Evolutionary conservation across 768 basidiomycete genomes (phyloP).

Genomic region (Leccinum subtestaceum): DNA sequence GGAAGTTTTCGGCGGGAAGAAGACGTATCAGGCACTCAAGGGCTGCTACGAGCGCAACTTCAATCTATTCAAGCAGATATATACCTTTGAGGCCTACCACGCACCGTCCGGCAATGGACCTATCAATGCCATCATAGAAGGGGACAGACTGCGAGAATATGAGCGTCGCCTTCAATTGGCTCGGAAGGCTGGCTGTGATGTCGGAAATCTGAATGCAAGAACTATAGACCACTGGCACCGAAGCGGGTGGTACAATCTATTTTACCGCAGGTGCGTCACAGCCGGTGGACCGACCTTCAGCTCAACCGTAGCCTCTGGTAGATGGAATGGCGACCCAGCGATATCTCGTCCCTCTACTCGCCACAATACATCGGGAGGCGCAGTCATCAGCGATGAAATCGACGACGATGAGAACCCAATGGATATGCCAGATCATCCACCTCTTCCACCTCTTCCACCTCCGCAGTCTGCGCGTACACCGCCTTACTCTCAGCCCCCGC

Average conservation of each 20-base stretch:
- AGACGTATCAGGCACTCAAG: slow-evolving; percentile 81
- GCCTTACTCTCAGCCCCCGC: slow-evolving; percentile 20
- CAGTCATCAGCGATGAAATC: slow-evolving; percentile 42
- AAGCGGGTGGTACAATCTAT: slow-evolving; percentile 73
- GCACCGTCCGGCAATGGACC: slow-evolving; percentile 33
- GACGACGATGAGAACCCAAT: slow-evolving; percentile 51
- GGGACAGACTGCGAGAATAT: slow-evolving; percentile 66
- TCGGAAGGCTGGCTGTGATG: slow-evolving; percentile 62
- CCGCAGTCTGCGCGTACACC: slow-evolving; percentile 21
- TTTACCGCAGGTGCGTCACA: slow-evolving; percentile 55
- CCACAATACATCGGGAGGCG: slow-evolving; percentile 31
- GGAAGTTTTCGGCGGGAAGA: slow-evolving; percentile 71
- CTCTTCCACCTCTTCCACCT: slow-evolving; percentile 25
- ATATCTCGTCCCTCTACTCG: slow-evolving; percentile 48
- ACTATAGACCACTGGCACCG: slow-evolving; percentile 80
- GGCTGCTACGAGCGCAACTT: slow-evolving; percentile 85
- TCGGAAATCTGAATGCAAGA: slow-evolving; percentile 70
- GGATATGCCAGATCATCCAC: slow-evolving; percentile 38
- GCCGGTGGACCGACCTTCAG: not conserved
- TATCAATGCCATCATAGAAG: slow-evolving; percentile 47
- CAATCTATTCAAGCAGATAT: slow-evolving; percentile 81
- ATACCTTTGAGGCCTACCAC: slow-evolving; percentile 59
- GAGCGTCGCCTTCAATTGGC: slow-evolving; percentile 69
- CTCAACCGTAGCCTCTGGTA: slow-evolving; percentile 24
- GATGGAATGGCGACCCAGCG: slow-evolving; percentile 68